These are phyloP conservation scores for Trichoderma koningiopsis DNA, from an alignment of 2,329 filamentous ascomycete genomes.

Conservation along the genomic window DNA sequence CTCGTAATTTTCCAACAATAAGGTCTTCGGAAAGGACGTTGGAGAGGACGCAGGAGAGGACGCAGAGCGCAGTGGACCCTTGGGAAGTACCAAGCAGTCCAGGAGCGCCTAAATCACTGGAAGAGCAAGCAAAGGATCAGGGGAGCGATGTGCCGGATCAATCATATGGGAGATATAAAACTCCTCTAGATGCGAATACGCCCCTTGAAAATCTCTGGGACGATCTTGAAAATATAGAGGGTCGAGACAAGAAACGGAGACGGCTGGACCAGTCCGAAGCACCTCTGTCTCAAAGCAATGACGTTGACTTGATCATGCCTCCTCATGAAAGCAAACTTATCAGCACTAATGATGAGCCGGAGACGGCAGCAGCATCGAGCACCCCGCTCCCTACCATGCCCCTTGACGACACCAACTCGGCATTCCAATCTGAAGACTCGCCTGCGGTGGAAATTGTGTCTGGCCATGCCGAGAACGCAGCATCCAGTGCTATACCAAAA, in stretches of 20 bases:
- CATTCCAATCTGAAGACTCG: slow-evolving; percentile 40
- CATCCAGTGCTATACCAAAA: slow-evolving; percentile 28
- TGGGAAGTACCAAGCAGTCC: slow-evolving; percentile 53
- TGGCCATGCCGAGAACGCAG: slow-evolving; percentile 36
- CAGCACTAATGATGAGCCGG: slow-evolving; percentile 19
- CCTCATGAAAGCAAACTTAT: slow-evolving; percentile 31
- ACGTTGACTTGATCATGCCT: slow-evolving; percentile 33
- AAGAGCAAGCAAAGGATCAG: slow-evolving; percentile 7
- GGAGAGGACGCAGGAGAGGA: not conserved
- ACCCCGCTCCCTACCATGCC: slow-evolving; percentile 28
- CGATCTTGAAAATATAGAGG: slow-evolving; percentile 9
- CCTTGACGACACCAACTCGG: slow-evolving; percentile 33
- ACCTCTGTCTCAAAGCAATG: slow-evolving; percentile 30
- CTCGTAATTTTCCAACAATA: slow-evolving; percentile 25
- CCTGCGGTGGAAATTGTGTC: slow-evolving; percentile 44
- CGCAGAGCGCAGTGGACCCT: slow-evolving; percentile 32
- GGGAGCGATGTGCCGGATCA: not conserved
- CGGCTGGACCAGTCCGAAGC: slow-evolving; percentile 28
- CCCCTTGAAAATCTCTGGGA: not conserved
- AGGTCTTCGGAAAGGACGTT: slow-evolving; percentile 14
- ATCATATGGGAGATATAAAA: not conserved
- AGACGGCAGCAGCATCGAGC: slow-evolving; percentile 17
- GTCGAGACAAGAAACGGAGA: slow-evolving; percentile 32
- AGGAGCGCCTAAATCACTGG: slow-evolving; percentile 27
- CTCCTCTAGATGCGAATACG: not conserved